These are phyloP conservation scores for Lindgomyces ingoldianus DNA, from an alignment of 495 filamentous ascomycete genomes.

Conservation along the genomic window DNA sequence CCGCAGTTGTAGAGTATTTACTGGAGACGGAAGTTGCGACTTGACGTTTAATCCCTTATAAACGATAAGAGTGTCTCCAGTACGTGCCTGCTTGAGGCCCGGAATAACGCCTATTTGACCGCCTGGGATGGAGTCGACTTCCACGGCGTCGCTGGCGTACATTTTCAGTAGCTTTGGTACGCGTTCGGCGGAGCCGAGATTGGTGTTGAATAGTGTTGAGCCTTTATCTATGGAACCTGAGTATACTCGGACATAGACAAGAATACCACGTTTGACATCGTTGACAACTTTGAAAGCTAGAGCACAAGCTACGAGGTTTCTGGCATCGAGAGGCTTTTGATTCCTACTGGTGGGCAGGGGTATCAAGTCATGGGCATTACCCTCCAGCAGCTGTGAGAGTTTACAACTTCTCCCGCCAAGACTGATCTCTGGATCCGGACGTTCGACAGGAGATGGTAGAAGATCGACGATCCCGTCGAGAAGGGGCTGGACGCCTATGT, in stretches of 20 bases:
- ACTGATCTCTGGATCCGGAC: slow-evolving; percentile 75
- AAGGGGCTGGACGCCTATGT: slow-evolving; percentile 92
- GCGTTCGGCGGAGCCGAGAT: slow-evolving; percentile 76
- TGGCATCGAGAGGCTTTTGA: slow-evolving; percentile 45
- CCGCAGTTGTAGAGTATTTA: slow-evolving; percentile 77
- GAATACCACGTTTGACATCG: slow-evolving; percentile 78
- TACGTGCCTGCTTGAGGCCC: slow-evolving; percentile 85
- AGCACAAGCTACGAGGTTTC: slow-evolving; percentile 70
- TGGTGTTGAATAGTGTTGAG: slow-evolving; percentile 81
- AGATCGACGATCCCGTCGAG: slow-evolving; percentile 85
- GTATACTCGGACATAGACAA: slow-evolving; percentile 93
- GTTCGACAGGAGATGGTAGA: slow-evolving; percentile 78
- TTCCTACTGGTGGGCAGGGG: slow-evolving; percentile 38
- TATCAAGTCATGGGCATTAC: slow-evolving; percentile 42
- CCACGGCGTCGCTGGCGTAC: slow-evolving; percentile 85
- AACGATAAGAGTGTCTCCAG: slow-evolving; percentile 86
- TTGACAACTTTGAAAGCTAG: slow-evolving; percentile 97
- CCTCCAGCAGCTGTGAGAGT: slow-evolving; percentile 55
- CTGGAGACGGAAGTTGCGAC: slow-evolving; percentile 62
- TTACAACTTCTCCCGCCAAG: slow-evolving; percentile 56
- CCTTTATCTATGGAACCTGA: slow-evolving; percentile 75
- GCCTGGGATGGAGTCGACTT: slow-evolving; percentile 73
- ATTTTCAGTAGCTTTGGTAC: slow-evolving; percentile 84
- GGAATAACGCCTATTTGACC: slow-evolving; percentile 97
- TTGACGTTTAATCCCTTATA: slow-evolving; percentile 64